A percentile compares a stretch with the other conserved stretches of the same genome.
phyloP scores from a whole-genome alignment of 2,329 filamentous ascomycete genomes.

The Paraconiothyrium brasiliense region DNA sequence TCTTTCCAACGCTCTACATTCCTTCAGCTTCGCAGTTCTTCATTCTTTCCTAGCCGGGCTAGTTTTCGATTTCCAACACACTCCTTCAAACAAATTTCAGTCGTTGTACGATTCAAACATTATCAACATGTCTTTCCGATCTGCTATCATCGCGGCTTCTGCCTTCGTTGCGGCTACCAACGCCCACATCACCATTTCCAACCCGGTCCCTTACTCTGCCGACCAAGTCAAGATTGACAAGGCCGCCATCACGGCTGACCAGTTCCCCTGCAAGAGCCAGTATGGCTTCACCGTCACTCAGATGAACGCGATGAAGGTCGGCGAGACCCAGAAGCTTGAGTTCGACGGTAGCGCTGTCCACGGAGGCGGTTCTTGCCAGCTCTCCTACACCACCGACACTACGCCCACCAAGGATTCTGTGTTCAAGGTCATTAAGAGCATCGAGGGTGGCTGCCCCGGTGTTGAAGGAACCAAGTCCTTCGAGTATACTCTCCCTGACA shows the following conservation, averaged over 20 bases:
- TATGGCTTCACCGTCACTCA: constrained; percentile 40
- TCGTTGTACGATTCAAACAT: constrained; percentile 28
- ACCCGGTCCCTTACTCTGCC: constrained; percentile 70
- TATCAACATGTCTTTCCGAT: constrained; percentile 62
- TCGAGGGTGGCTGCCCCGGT: constrained; percentile 85
- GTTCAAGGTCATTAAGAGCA: constrained; percentile 91
- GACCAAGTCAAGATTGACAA: constrained; percentile 62
- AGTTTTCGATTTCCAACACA: constrained; percentile 32
- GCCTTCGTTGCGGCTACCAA: constrained; percentile 65
- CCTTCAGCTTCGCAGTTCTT: constrained; percentile 28
- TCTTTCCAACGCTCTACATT: constrained; percentile 26
- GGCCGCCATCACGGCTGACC: constrained; percentile 66
- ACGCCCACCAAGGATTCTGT: constrained; percentile 63
- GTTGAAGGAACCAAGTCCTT: constrained; percentile 66
- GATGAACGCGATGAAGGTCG: constrained; percentile 66
- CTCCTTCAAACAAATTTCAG: constrained; percentile 23
- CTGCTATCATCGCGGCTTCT: constrained; percentile 59
- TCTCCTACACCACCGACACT: constrained; percentile 75
- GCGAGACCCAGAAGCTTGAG: constrained; percentile 67
- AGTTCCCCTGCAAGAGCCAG: constrained; percentile 76
- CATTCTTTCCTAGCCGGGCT: constrained; percentile 44
- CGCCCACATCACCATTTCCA: constrained; percentile 79
- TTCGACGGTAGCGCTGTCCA: constrained; percentile 81
- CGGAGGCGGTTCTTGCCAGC: constrained; percentile 89
- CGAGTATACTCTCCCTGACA: constrained; percentile 74